Evolutionary conservation across 768 basidiomycete species (phyloP).

Genomic region (Daedalea quercina): DNA sequence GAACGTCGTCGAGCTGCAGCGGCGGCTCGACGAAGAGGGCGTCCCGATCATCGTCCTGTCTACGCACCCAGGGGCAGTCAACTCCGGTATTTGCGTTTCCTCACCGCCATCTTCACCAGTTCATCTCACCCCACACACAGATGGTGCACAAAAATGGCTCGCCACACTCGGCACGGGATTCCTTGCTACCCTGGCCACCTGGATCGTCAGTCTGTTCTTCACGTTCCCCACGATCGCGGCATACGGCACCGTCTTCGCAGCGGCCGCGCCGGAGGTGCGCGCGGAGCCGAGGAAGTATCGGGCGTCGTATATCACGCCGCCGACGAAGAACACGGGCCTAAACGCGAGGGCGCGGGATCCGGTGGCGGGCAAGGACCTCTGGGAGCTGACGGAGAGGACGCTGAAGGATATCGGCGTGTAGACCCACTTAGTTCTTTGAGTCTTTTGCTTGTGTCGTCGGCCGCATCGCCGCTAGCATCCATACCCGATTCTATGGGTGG

Average conservation of each 20-base stretch:
- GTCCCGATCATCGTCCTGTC: constrained; percentile 27
- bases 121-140: background rate
- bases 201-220: constrained; percentile 9
- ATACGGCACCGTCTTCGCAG: constrained; percentile 15
- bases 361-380: constrained; percentile 12
- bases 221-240: constrained; percentile 11
- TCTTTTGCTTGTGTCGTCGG: too few species aligned
- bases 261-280: constrained; percentile 14
- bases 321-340: constrained; percentile 1
- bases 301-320: constrained; percentile 11
- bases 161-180: constrained; percentile 7
- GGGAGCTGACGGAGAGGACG: constrained; percentile 18
- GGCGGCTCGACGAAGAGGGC: constrained; percentile 19
- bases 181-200: constrained; percentile 2
- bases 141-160: constrained; percentile 11
- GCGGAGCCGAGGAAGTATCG: constrained; percentile 6
- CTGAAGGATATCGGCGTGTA: constrained; percentile 9
- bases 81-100: constrained; percentile 15
- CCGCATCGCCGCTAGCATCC: too few species aligned
- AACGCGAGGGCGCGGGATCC: constrained; percentile 1
- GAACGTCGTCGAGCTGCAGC: constrained; percentile 19
- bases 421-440: too few species aligned
- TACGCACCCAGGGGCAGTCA: constrained; percentile 30
- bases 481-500: too few species aligned
- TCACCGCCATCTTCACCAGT: background rate